Conservation (phyloP, 2,329 filamentous ascomycete genomes). For the Fusarium sp. region DNA sequence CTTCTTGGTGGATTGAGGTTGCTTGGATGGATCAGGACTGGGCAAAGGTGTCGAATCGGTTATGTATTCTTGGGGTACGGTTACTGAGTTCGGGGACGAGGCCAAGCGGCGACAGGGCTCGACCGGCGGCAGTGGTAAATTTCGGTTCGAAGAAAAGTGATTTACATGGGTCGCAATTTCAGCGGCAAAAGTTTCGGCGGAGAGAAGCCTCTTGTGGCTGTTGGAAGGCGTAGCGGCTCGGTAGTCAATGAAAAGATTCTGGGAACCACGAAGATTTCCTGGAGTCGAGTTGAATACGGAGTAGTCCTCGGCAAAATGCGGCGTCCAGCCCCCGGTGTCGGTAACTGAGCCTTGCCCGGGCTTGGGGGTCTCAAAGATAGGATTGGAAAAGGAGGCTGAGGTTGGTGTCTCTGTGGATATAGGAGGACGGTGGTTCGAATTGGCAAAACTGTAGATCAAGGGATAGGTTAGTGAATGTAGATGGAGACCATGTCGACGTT, state of each 20-base stretch:
- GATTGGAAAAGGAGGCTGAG: conserved; percentile 66
- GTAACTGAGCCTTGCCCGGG: conserved; percentile 61
- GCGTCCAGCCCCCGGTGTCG: conserved; percentile 68
- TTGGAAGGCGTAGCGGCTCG: conserved; percentile 55
- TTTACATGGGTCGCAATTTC: conserved; percentile 73
- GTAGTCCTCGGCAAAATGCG: conserved; percentile 74
- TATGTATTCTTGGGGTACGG: conserved; percentile 50
- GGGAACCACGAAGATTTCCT: conserved; percentile 65
- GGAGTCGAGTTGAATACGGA: conserved; percentile 76
- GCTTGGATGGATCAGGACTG: conserved; percentile 49
- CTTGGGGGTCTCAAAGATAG: conserved; percentile 70
- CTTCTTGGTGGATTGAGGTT: conserved; percentile 59
- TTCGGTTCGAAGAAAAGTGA: conserved; percentile 68
- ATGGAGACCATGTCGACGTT: conserved; percentile 23
- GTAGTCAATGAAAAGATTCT: conserved; percentile 62
- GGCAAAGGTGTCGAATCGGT: conserved; percentile 46
- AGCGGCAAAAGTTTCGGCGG: conserved; percentile 62
- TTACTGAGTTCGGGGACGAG: conserved; percentile 67
- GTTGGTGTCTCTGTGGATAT: conserved; percentile 71
- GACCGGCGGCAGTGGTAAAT: conserved; percentile 69
- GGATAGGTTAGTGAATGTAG: conserved; percentile 54
- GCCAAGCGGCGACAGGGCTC: conserved; percentile 69
- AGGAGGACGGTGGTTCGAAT: conserved; percentile 71
- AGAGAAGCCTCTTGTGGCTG: conserved; percentile 65
- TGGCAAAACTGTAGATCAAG: conserved; percentile 67